Evolutionary conservation across 768 basidiomycete genomes (phyloP), one percentile per base, ranked within the genome.

Genomic region (Leccinum longicurvipes): DNA sequence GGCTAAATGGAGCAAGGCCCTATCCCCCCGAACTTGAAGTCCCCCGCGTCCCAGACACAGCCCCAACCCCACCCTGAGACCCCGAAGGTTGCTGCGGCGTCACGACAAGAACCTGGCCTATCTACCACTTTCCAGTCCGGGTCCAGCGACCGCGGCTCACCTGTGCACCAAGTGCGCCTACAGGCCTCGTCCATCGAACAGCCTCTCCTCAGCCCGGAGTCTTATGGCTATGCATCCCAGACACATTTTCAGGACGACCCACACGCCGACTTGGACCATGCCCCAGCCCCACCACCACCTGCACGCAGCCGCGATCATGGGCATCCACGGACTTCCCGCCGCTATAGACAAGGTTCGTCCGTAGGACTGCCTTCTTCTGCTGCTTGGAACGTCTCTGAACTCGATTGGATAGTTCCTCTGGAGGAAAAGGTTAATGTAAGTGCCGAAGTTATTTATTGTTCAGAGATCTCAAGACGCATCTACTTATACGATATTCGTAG

Each of bases 381-480:
- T 11, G 45, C 47, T 23, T 45, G 3, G 4, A 52, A 41, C 23
- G 1, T 12, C 15, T 53, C 66, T n/a, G 63, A 50, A 4, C 41
- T 71, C 12, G 70, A 71, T 49, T 62, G 59, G 58, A 67, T 71
- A 42, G 63, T 71, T 11, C 47, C 53, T 36, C 12, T 12, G 60
- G 57, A 11, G 5, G 15, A 6, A 14, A 27, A 6, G 42, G 50
- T 19, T 36, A 3, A 6, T 44, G 46, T 21, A 2, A 15, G 10
- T 54, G 60, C 15, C 56, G 11, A 4, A 21, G 3, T 23, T 31
- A 34, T 29, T 31, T 5, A 3, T 14, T 24, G 34, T 31, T 27
- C 14, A 29, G 12, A 19, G 31, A 14, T 39, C 11, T 2, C n/a
- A 1, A 45, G 44, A 23, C 23, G 8, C 3, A 14, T 15, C 15